Conservation (phyloP, 2,329 filamentous ascomycete genomes). For the Fusarium albosuccineum region DNA sequence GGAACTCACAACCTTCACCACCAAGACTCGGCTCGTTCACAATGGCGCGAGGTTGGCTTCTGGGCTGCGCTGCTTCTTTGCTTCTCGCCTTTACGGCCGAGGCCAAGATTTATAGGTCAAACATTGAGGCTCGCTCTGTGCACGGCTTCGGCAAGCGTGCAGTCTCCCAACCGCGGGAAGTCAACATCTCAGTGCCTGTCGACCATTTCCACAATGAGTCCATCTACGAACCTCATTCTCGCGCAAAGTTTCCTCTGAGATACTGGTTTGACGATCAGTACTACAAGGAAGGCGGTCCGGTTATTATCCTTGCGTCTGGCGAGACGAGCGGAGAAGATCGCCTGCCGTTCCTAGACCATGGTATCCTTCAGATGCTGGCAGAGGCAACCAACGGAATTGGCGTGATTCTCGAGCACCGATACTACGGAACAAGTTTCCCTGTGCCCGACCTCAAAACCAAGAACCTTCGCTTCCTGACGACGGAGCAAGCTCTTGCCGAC, state of each 20-base stretch:
- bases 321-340: constrained; percentile 75
- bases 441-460: constrained; percentile 73
- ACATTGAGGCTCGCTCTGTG: constrained; percentile 1
- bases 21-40: not conserved
- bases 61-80: constrained; percentile 12
- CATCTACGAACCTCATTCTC: constrained; percentile 80
- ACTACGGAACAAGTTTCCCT: constrained; percentile 84
- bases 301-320: constrained; percentile 81
- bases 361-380: constrained; percentile 78
- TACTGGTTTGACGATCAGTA: constrained; percentile 87
- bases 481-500: constrained; percentile 85
- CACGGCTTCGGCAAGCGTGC: constrained; percentile 10
- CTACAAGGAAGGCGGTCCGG: constrained; percentile 82
- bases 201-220: constrained; percentile 89
- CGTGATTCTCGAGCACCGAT: constrained; percentile 87
- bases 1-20: constrained; percentile 9
- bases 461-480: constrained; percentile 84
- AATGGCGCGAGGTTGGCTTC: constrained; percentile 29
- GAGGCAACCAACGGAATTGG: constrained; percentile 80
- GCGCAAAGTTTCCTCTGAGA: constrained; percentile 75
- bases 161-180: constrained; percentile 8
- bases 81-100: constrained; percentile 15
- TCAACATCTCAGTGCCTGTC: constrained; percentile 64
- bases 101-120: not conserved
- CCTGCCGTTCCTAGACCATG: constrained; percentile 80